Evolutionary conservation across 2,329 filamentous ascomycete genomes (phyloP).

Genomic region (Boeremia exigua): DNA sequence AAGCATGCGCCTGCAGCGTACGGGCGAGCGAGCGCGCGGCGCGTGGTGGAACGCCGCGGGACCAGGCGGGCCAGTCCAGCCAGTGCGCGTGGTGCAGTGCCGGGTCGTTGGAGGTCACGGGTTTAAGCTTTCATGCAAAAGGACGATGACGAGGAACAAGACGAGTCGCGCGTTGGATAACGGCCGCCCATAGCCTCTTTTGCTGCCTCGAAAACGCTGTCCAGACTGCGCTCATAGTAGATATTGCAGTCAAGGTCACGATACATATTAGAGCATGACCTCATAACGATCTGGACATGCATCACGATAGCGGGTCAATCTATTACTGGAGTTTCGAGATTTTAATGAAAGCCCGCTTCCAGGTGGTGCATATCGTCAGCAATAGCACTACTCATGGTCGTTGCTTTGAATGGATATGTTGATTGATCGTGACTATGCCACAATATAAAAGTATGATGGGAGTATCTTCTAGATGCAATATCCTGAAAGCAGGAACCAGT

Average conservation of each 20-base stretch:
- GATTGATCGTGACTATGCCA: neutral
- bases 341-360: neutral
- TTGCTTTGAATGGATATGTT: neutral
- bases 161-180: slow-evolving; percentile 15
- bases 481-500: neutral
- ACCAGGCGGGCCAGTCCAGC: neutral
- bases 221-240: slow-evolving; percentile 4
- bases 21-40: neutral
- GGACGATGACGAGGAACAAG: neutral
- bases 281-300: slow-evolving; percentile 6
- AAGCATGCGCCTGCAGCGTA: slow-evolving; percentile 7
- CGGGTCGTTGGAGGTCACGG: too few species aligned
- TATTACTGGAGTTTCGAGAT: slow-evolving; percentile 12
- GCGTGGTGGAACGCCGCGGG: neutral
- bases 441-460: neutral
- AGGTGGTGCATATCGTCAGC: neutral
- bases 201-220: neutral
- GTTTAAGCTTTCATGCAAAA: neutral
- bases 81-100: neutral
- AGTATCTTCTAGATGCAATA: slow-evolving; percentile 3
- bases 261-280: slow-evolving; percentile 7
- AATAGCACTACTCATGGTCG: neutral
- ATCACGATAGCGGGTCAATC: slow-evolving; percentile 13
- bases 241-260: slow-evolving; percentile 6
- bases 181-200: slow-evolving; percentile 1